phyloP scores from a whole-genome alignment of 2,329 filamentous ascomycete species.

The Xylariaceae sp. region DNA sequence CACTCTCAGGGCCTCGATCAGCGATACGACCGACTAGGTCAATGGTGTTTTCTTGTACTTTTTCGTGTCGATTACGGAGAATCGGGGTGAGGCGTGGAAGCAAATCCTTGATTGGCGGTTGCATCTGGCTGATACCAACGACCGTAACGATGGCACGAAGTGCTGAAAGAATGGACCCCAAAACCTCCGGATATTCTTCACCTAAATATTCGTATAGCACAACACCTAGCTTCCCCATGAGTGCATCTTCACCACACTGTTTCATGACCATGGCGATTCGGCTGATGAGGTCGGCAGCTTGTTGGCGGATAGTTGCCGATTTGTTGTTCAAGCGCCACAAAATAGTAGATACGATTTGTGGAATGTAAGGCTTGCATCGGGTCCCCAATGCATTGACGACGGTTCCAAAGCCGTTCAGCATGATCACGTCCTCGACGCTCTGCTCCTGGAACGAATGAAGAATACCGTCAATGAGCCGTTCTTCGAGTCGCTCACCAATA shows the following conservation, averaged over 20 bases:
- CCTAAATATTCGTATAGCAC: slow-evolving; percentile 97
- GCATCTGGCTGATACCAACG: slow-evolving; percentile 96
- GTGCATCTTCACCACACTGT: slow-evolving; percentile 90
- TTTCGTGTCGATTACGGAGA: slow-evolving; percentile 94
- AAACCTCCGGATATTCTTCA: slow-evolving; percentile 96
- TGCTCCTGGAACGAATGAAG: slow-evolving; percentile 97
- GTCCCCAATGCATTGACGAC: slow-evolving; percentile 93
- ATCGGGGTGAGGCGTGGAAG: slow-evolving; percentile 96
- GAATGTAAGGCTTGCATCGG: slow-evolving; percentile 91
- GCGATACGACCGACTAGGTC: slow-evolving; percentile 97
- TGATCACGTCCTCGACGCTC: slow-evolving; percentile 89
- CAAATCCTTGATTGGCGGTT: slow-evolving; percentile 93
- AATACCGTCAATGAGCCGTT: slow-evolving; percentile 90
- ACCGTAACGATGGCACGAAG: slow-evolving; percentile 95
- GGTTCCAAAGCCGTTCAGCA: slow-evolving; percentile 96
- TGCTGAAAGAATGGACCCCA: slow-evolving; percentile 92
- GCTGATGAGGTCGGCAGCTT: slow-evolving; percentile 92
- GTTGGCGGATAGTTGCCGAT: slow-evolving; percentile 90
- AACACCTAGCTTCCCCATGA: slow-evolving; percentile 91
- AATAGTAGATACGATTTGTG: slow-evolving; percentile 94
- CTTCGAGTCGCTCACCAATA: slow-evolving; percentile 86
- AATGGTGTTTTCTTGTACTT: slow-evolving; percentile 98
- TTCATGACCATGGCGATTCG: slow-evolving; percentile 99
- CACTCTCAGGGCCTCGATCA: slow-evolving; percentile 90
- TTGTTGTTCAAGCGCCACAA: slow-evolving; percentile 98